Evolutionary conservation across 2,329 filamentous ascomycete species (phyloP).

Genomic region (Colletotrichum euphorbiae): DNA sequence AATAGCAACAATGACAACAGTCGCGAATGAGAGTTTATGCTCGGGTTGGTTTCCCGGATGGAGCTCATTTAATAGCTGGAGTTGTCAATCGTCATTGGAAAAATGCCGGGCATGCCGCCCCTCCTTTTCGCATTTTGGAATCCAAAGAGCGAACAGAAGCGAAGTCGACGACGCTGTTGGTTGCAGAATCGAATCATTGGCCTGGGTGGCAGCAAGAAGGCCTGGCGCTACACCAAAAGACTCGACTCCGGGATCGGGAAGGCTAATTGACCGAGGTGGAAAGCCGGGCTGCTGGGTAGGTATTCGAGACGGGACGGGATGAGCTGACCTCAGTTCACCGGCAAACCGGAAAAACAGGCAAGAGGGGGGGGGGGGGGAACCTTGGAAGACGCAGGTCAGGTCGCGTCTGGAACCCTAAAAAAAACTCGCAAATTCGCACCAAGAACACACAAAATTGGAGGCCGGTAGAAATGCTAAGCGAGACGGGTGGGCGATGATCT

Average conservation of each 20-base stretch:
- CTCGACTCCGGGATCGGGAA: conserved; percentile 26
- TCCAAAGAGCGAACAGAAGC: conserved; percentile 5
- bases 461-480: conserved; percentile 36
- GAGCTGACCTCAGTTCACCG: not conserved
- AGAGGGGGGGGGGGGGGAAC: conserved; percentile 19
- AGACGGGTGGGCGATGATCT: conserved; percentile 29
- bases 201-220: not conserved
- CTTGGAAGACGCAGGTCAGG: not conserved
- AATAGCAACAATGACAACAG: not conserved
- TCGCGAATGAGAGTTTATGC: conserved; percentile 28
- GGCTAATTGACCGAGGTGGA: conserved; percentile 28
- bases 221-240: not conserved
- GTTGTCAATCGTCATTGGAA: conserved; percentile 4
- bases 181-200: not conserved
- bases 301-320: not conserved
- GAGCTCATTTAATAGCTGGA: conserved; percentile 2
- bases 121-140: conserved; percentile 24
- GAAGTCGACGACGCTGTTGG: conserved; percentile 3
- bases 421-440: conserved; percentile 9
- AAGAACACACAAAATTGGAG: conserved; percentile 36
- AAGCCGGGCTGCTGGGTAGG: no score
- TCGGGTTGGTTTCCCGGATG: conserved; percentile 34
- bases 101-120: conserved; percentile 32
- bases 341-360: conserved; percentile 6
- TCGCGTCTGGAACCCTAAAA: conserved; percentile 39